phyloP scores from a whole-genome alignment of 768 basidiomycete species.

The Lactarius quietus region DNA sequence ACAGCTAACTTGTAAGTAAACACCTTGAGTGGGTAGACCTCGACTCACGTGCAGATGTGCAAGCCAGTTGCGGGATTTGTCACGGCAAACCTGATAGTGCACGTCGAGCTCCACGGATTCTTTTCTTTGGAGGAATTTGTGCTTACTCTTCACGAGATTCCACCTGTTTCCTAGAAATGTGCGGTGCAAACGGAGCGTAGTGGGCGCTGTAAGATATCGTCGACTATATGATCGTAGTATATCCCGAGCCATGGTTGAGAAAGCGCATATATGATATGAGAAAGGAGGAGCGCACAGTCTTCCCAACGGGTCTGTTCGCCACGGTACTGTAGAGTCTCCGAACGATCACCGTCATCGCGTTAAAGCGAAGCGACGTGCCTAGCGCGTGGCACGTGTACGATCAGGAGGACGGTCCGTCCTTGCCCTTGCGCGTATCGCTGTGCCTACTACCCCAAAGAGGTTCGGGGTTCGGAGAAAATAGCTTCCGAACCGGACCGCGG shows the following conservation, averaged over 20 bases:
- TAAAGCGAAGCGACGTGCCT: not conserved
- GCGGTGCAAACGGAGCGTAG: conserved; percentile 17
- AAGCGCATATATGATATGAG: not conserved
- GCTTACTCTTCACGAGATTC: conserved; percentile 16
- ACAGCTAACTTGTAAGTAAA: not conserved
- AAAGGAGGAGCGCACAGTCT: not conserved
- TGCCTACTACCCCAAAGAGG: too few relatives aligned
- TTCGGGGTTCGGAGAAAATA: too few relatives aligned
- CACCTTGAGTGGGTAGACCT: not conserved
- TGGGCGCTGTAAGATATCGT: conserved; percentile 8
- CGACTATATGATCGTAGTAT: conserved; percentile 6
- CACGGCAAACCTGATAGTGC: conserved; percentile 45
- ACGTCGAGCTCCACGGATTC: too few relatives aligned
- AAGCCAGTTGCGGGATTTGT: conserved; percentile 68
- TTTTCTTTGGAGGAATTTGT: not conserved
- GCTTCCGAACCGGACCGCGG: too few relatives aligned
- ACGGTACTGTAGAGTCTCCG: not conserved
- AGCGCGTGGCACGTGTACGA: too few relatives aligned
- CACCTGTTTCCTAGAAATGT: not conserved
- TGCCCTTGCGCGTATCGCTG: too few relatives aligned
- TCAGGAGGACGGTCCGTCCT: not conserved
- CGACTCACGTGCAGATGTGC: conserved; percentile 47
- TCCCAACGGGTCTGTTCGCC: not conserved
- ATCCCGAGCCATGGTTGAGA: not conserved
- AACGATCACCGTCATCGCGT: conserved; percentile 10